Evolutionary conservation across 2,329 filamentous ascomycete genomes (phyloP).

Genomic region (Triangularia verruculosa): DNA sequence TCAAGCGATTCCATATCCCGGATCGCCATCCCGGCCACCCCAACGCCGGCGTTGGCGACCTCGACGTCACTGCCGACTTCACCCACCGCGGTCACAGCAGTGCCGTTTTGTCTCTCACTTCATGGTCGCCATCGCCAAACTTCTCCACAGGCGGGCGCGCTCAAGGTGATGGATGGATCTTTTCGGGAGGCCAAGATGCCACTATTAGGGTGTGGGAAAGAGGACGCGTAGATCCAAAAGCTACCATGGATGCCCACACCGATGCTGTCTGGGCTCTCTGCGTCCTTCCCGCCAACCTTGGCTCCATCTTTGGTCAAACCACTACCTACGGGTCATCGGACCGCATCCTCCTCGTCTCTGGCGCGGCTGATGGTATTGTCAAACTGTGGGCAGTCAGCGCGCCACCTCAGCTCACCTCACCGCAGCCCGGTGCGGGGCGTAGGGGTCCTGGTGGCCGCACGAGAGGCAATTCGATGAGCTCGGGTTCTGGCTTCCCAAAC

Average conservation of each 20-base stretch:
- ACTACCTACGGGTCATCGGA: constrained; percentile 77
- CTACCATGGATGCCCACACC: constrained; percentile 87
- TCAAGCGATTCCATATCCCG: constrained; percentile 96
- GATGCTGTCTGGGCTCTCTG: constrained; percentile 96
- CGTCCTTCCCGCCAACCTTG: constrained; percentile 80
- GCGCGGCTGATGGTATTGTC: constrained; percentile 84
- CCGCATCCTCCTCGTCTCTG: constrained; percentile 84
- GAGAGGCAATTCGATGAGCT: constrained; percentile 89
- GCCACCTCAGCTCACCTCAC: constrained; percentile 80
- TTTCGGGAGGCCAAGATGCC: constrained; percentile 92
- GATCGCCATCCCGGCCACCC: constrained; percentile 62
- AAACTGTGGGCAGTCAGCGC: constrained; percentile 93
- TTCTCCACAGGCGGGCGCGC: constrained; percentile 87
- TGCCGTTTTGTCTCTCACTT: constrained; percentile 79
- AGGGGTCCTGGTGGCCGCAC: constrained; percentile 66
- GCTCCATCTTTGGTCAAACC: constrained; percentile 73
- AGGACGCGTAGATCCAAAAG: constrained; percentile 90
- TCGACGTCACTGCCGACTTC: constrained; percentile 91
- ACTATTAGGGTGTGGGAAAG: constrained; percentile 95
- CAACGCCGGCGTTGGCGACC: constrained; percentile 59
- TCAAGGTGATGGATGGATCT: constrained; percentile 94
- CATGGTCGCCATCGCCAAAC: constrained; percentile 82
- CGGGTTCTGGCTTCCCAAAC: constrained; percentile 85
- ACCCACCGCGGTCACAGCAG: constrained; percentile 94
- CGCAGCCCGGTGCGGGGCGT: constrained; percentile 61